These are phyloP conservation scores for Suhomyces vadensis DNA, from an alignment of 805 yeast species.

Conservation along the genomic window DNA sequence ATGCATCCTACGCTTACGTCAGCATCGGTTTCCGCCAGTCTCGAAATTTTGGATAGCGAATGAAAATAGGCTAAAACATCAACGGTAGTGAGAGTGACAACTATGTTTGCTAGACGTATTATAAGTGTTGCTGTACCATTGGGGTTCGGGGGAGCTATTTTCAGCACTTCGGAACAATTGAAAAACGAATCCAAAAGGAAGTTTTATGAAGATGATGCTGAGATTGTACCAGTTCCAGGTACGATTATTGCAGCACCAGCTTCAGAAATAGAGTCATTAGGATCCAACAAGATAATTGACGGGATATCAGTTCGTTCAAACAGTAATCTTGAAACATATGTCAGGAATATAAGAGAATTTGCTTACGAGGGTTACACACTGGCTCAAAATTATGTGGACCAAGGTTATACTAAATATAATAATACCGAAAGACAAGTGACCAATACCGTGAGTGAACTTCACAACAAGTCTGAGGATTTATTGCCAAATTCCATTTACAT, in stretches of 20 bases:
- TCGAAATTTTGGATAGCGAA: background rate
- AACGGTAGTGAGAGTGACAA: background rate
- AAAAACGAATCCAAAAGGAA: conserved; percentile 30
- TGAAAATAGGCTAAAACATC: background rate
- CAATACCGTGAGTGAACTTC: conserved; percentile 61
- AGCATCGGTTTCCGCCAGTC: background rate
- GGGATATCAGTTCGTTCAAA: conserved; percentile 61
- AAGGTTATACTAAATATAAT: conserved; percentile 51
- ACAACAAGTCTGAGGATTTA: conserved; percentile 63
- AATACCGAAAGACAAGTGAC: conserved; percentile 64
- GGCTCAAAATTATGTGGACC: conserved; percentile 39
- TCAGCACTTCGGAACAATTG: background rate
- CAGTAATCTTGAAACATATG: conserved; percentile 45
- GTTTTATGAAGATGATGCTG: conserved; percentile 53
- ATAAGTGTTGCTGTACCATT: conserved; percentile 3
- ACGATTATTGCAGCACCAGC: conserved; percentile 46
- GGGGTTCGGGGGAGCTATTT: background rate
- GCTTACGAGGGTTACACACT: conserved; percentile 32
- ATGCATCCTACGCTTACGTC: conserved; percentile 1
- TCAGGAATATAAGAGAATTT: conserved; percentile 50
- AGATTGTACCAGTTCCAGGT: conserved; percentile 52
- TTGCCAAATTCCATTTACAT: conserved; percentile 73
- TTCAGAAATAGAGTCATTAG: conserved; percentile 43
- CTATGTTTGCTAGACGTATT: conserved; percentile 6
- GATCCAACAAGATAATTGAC: conserved; percentile 49